Evolutionary conservation across 371 early-diverging fungal genomes (phyloP), one percentile per base, ranked within the genome.

Genomic region (Sporodiniella umbellata): DNA sequence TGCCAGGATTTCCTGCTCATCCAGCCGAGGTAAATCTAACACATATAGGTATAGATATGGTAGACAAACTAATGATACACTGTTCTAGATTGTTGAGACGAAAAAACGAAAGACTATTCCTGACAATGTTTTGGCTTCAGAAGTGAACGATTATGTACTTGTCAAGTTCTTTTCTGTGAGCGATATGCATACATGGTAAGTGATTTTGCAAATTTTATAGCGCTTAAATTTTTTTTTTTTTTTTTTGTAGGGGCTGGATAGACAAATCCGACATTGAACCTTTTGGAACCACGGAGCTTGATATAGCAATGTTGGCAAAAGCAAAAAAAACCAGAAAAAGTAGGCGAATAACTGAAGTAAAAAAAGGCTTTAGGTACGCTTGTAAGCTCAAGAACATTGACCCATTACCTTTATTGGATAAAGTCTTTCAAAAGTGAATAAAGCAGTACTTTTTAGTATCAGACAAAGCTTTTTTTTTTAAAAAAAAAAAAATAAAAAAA

Each of bases 1-100:
- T 76, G 3, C 54, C 42, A 31, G 70, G 72, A 11, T 76, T 70
- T 42, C 76, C 76, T 17, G 50, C 68, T 1, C 76, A 76, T 51
- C 76, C 76, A 33, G 72, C 70, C 5, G 47, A 43, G 40, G 71
- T 72, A 66, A 46, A 44, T 43, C 18, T 25, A 12, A n/a, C n/a
- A n/a, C n/a, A n/a, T n/a, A n/a, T n/a, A n/a, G n/a, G n/a, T n/a
- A n/a, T n/a, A n/a, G n/a, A n/a, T n/a, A n/a, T n/a, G n/a, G n/a
- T n/a, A n/a, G n/a, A n/a, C n/a, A n/a, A n/a, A n/a, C n/a, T n/a
- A n/a, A n/a, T n/a, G n/a, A n/a, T n/a, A n/a, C n/a, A n/a, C n/a
- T n/a, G n/a, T 33, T 31, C 5, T 59, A 67, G 68, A 59, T 70
- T 45, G 44, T 70, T 18, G 66, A 67, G 40, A 24, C 40, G 30